A percentile compares a stretch with the other conserved stretches of the same genome.
These are phyloP conservation scores for Ophiognomonia clavigignenti-juglandacearum DNA, from an alignment of 2,329 filamentous ascomycete genomes.

Conservation along the genomic window DNA sequence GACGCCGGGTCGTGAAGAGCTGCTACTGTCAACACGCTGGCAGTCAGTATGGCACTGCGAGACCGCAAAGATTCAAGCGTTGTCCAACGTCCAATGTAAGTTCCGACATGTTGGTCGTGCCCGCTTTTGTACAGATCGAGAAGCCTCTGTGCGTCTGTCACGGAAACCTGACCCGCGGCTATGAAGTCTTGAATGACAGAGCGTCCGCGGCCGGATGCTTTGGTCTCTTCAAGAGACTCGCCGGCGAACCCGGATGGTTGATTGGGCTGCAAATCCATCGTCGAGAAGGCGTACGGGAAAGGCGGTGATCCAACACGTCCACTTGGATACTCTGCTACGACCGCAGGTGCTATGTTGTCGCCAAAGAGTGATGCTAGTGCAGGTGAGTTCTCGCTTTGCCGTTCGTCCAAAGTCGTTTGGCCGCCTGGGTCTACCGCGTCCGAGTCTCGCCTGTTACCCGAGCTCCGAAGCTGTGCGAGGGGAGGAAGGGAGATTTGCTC, in stretches of 20 bases:
- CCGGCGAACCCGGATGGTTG: not conserved
- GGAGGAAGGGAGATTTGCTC: conserved; percentile 17
- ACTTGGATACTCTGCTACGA: conserved; percentile 27
- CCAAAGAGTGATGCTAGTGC: conserved; percentile 23
- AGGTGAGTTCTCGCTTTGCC: conserved; percentile 21
- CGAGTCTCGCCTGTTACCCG: conserved; percentile 7
- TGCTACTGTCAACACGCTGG: conserved; percentile 44
- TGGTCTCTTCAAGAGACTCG: conserved; percentile 2
- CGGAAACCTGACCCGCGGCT: conserved; percentile 34
- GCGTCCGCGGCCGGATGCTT: conserved; percentile 3
- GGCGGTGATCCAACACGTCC: conserved; percentile 16
- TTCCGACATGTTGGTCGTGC: conserved; percentile 46
- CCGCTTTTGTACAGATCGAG: conserved; percentile 46
- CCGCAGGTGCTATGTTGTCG: conserved; percentile 24
- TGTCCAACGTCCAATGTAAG: conserved; percentile 43
- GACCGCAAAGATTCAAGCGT: conserved; percentile 47
- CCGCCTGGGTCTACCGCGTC: conserved; percentile 1
- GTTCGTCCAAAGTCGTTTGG: not conserved
- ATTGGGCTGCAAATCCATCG: conserved; percentile 25
- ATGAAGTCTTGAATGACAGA: conserved; percentile 27
- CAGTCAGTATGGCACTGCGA: conserved; percentile 48
- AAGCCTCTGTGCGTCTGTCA: conserved; percentile 45
- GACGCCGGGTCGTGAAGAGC: conserved; percentile 29
- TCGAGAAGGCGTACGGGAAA: conserved; percentile 15
- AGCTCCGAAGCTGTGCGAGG: conserved; percentile 17